phyloP scores from a whole-genome alignment of 495 filamentous ascomycete genomes.

The Thozetella sp. region DNA sequence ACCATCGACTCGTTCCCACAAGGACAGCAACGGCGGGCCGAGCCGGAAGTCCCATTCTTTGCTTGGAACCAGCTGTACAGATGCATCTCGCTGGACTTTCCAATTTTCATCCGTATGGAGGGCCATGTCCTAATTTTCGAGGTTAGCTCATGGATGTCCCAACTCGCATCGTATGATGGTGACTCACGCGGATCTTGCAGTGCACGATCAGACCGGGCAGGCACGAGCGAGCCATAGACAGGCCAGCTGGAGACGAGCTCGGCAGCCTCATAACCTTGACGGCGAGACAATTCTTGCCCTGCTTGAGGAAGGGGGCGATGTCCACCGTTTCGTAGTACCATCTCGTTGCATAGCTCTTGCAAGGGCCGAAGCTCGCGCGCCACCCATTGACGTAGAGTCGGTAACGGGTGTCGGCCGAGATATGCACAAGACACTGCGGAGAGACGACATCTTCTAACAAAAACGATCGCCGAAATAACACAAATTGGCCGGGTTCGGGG shows the following conservation, averaged over 20 bases:
- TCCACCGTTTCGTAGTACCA: background rate
- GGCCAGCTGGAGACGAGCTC: too few relatives aligned
- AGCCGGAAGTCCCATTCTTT: background rate
- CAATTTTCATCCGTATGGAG: background rate
- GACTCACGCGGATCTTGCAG: background rate
- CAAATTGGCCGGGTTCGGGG: background rate
- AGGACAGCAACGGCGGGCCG: background rate
- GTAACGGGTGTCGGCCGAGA: background rate
- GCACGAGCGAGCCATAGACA: background rate
- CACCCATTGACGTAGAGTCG: background rate
- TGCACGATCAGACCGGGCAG: background rate
- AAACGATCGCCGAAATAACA: background rate
- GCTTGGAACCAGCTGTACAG: background rate
- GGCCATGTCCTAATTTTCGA: too few relatives aligned
- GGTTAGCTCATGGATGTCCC: too few relatives aligned
- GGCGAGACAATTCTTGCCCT: background rate
- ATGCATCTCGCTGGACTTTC: background rate
- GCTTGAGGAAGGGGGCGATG: background rate
- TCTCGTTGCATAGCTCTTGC: background rate
- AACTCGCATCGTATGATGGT: too few relatives aligned
- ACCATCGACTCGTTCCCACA: background rate
- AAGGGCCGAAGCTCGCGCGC: background rate
- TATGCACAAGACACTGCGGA: background rate
- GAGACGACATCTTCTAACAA: background rate
- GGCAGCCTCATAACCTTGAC: background rate